These are phyloP conservation scores for Penicillium longicatenatum DNA, from an alignment of 495 filamentous ascomycete genomes.

Conservation along the genomic window DNA sequence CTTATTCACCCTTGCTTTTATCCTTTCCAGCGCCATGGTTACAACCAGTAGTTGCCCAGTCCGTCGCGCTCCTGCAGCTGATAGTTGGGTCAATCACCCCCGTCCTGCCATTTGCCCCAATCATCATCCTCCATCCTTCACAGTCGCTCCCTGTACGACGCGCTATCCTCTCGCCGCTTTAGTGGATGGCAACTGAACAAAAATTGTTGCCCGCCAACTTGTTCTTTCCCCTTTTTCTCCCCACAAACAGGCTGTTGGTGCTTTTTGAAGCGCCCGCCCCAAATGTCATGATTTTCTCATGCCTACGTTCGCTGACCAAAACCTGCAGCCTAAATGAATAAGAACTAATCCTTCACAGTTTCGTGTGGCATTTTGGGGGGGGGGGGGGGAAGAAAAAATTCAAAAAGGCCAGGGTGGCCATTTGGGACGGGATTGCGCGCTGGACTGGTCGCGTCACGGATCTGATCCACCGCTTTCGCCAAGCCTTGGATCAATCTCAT, in stretches of 20 bases:
- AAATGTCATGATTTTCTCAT: background rate
- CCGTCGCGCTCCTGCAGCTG: constrained; percentile 37
- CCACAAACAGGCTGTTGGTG: constrained; percentile 1
- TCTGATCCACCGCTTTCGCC: constrained; percentile 24
- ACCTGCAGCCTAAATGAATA: background rate
- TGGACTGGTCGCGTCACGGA: constrained; percentile 22
- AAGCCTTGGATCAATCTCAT: constrained; percentile 28
- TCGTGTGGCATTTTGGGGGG: background rate
- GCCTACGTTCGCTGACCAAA: background rate
- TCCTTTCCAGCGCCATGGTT: constrained; percentile 36
- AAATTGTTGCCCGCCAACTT: constrained; percentile 33
- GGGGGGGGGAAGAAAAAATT: background rate
- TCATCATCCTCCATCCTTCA: constrained; percentile 29
- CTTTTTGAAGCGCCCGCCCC: constrained; percentile 7
- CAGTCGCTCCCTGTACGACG: constrained; percentile 34
- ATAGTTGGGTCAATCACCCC: constrained; percentile 24
- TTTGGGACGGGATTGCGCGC: constrained; percentile 20
- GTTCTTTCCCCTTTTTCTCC: constrained; percentile 30
- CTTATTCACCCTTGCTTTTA: constrained; percentile 31
- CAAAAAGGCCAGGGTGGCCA: constrained; percentile 29
- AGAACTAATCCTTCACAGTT: background rate
- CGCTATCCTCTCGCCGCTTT: constrained; percentile 46
- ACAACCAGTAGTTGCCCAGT: constrained; percentile 34
- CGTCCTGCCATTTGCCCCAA: constrained; percentile 28
- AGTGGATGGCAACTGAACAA: constrained; percentile 46